Base-by-base conservation (phyloP, 371 early-diverging fungal species). In the Lichtheimia ornata region DNA sequence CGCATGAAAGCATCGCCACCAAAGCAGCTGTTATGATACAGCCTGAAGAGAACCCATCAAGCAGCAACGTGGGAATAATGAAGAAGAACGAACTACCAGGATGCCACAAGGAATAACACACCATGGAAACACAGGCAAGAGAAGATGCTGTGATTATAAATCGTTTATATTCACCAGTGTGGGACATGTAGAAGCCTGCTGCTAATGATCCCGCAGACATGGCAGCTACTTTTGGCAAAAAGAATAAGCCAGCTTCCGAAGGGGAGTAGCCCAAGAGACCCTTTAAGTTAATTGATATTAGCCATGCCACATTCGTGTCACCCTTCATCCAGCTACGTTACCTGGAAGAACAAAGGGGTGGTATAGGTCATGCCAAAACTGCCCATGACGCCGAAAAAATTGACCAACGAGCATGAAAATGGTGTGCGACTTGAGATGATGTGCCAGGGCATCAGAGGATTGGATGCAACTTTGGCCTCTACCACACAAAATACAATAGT, bases 391-490 rank as follows among this genome's bases (percentile, higher is more conserved):
- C 53, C 57, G 58, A 72, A 79, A 53, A 79, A 72, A 27, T 74
- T 76, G 40, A 59, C 56, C 43, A 74, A 30, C 0, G 79, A 67
- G 24, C 71, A 72, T 5, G 79, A 72, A 5, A 79, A 56, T 17
- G 79, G 76, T 0, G 79, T 76, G 12, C 71, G 74, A 11, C 65
- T 65, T 5, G 76, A 62, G 14, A 79, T 67, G 49, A 79, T 76
- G 6, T 56, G 56, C 76, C 76, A 76, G 11, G 85, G 85, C 47
- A 88, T 62, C 50, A 89, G 81, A 2, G 90, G 91, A 56, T 88
- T 79, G 4, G 59, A 58, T 0, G 81, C 88, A 53, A 82, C 61
- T 58, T 79, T 81, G 66, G 78, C 77, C 63, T 93, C 92, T 3
- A 88, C 53, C 4, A 80, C 17, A 35, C 82, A 65, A 54, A 91